These are phyloP conservation scores for Orbilia oligospora DNA, from an alignment of 2,329 filamentous ascomycete species.

Conservation along the genomic window DNA sequence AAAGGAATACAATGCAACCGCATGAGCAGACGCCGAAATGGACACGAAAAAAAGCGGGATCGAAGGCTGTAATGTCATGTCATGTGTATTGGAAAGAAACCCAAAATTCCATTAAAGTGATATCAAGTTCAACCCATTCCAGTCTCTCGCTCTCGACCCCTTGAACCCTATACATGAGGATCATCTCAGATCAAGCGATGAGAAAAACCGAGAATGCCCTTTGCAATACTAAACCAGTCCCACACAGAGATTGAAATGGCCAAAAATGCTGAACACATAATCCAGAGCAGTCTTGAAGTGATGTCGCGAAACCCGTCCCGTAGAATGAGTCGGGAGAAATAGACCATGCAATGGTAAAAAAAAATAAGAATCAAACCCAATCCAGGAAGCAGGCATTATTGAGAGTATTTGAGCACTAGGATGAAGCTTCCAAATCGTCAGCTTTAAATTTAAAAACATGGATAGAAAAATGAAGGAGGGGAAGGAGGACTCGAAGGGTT, in stretches of 20 bases:
- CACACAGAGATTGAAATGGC: neutral
- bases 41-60: neutral
- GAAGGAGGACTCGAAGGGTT: neutral
- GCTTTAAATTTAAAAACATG: neutral
- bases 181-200: neutral
- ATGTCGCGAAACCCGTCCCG: neutral
- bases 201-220: neutral
- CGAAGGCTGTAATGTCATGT: slow-evolving; percentile 7
- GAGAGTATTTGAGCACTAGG: slow-evolving; percentile 24
- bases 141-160: neutral
- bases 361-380: neutral
- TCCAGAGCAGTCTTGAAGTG: neutral
- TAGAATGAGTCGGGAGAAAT: neutral
- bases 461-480: no score
- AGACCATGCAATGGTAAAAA: slow-evolving; percentile 14
- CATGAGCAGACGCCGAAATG: slow-evolving; percentile 14
- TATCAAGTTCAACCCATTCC: neutral
- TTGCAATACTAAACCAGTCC: neutral
- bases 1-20: neutral
- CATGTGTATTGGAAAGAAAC: slow-evolving; percentile 8
- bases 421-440: slow-evolving; percentile 6
- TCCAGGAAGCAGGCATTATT: neutral
- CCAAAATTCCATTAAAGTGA: neutral
- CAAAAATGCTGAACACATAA: neutral
- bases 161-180: neutral